Base-by-base conservation (phyloP, 2,329 filamentous ascomycete species). In the Colletotrichum tamarilloi region DNA sequence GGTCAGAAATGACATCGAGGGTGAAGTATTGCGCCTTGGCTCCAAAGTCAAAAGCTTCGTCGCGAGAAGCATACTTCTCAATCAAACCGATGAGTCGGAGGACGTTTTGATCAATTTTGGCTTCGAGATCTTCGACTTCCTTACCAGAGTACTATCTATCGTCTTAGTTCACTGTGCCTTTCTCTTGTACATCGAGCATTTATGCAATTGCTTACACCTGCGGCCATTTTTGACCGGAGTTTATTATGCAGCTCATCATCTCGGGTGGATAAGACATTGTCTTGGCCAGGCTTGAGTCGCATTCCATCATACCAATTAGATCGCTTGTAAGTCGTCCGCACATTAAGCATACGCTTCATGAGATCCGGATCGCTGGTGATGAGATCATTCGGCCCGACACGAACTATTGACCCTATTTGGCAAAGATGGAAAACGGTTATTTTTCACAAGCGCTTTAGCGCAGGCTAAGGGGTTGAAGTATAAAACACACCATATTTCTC, bases 201-300 rank as follows among this genome's bases (percentile, higher is more conserved):
- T 28, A 14, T 26, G 6, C 38, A 6, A 19, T 19, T 53, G 66
- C 80, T 12, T 80, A 86, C 87, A 24, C 87, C 89, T 2, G 85
- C 80, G 5, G 86, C 84, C 82, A 90, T 86, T 75, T 88, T 87
- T 16, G 85, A 83, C 16, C 84, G 82, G 42, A 87, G 77, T 53
- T 77, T 76, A 9, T 77, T 79, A 77, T 87, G 88, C 59, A 81
- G 79, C 16, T 77, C 82, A 53, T 87, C 86, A 68, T 90, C 82
- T 55, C 85, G 82, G 49, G 85, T 81, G 0, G 86, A 88, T 46
- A 90, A 85, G 6, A 91, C 83, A 71, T 87, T 89, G 74, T 90
- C 86, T 30, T 85, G 81, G n/a, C 86, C 83, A 0, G 87, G 86
- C 70, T 91, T 86, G 73, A 92, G 83, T 16, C 85, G 84, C 68